Evolutionary conservation across 2,329 filamentous ascomycete genomes (phyloP).

Genomic region (Aspergillus fumigatus): DNA sequence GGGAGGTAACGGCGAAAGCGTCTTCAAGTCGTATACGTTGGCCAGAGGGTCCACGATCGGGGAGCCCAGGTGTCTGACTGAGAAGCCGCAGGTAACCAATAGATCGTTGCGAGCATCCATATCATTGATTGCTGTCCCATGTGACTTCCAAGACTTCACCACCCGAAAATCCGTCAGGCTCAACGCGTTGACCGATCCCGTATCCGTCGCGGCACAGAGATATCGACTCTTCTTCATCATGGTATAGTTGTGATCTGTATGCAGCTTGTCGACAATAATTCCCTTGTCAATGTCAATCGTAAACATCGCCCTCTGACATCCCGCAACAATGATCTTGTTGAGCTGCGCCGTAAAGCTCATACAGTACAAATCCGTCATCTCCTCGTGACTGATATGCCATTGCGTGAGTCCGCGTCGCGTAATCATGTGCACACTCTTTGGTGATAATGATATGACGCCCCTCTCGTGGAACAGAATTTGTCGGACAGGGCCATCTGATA

Average conservation of each 20-base stretch:
- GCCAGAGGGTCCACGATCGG: slow-evolving; percentile 88
- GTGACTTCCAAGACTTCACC: slow-evolving; percentile 84
- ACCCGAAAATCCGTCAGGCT: slow-evolving; percentile 74
- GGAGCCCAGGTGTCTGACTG: slow-evolving; percentile 70
- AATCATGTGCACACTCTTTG: slow-evolving; percentile 84
- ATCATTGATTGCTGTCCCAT: slow-evolving; percentile 83
- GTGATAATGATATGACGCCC: slow-evolving; percentile 80
- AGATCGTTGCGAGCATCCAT: slow-evolving; percentile 97
- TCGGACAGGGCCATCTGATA: slow-evolving; percentile 71
- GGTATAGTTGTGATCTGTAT: slow-evolving; percentile 72
- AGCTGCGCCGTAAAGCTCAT: slow-evolving; percentile 94
- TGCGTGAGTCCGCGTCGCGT: slow-evolving; percentile 72
- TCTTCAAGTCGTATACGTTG: slow-evolving; percentile 94
- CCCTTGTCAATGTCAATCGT: slow-evolving; percentile 69
- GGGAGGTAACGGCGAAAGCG: slow-evolving; percentile 77
- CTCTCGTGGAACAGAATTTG: slow-evolving; percentile 89
- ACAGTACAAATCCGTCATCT: slow-evolving; percentile 83
- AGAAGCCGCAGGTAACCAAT: slow-evolving; percentile 91
- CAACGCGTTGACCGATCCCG: slow-evolving; percentile 77
- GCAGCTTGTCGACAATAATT: slow-evolving; percentile 65
- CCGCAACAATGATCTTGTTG: slow-evolving; percentile 80
- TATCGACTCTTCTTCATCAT: slow-evolving; percentile 86
- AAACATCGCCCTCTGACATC: slow-evolving; percentile 82
- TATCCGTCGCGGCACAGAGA: slow-evolving; percentile 85
- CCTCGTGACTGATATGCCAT: slow-evolving; percentile 78